Base-by-base conservation (phyloP, 2,329 filamentous ascomycete species). In the Pezicula rhizophila region DNA sequence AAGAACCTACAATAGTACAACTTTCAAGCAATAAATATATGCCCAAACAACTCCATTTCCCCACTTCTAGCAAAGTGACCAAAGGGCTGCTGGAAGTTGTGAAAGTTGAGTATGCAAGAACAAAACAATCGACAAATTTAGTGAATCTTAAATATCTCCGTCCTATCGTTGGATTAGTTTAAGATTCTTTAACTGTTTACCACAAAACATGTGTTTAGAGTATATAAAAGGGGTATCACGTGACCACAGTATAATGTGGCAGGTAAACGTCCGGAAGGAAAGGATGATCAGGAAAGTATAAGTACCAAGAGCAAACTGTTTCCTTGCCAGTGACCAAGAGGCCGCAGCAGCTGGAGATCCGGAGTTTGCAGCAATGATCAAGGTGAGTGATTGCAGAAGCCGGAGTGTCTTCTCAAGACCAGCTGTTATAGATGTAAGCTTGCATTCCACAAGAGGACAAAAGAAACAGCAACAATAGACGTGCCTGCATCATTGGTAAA, bases 1-100 rank as follows among this genome's bases (percentile, higher is more conserved):
- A n/a, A 15, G 11, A 28, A 68, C 85, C 73, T 52, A 81, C 70
- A 42, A 87, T 74, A 0, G 81, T 85, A 37, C 75, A 62, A 52
- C 79, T 77, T 67, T 90, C 86, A 50, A 87, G 70, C 18, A 86
- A 67, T 48, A 85, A 76, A 62, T 87, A 89, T 50, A 85, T 68
- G 42, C 83, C 84, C 45, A 84, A 73, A 58, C 80, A 80, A 6
- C 76, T 76, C 66, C 75, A 77, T 44, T 76, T 74, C 14, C 75
- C 66, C 5, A 84, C 68, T 34, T 81, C 78, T 2, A 87, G 68
- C 67, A 65, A 52, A 68, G 75, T 23, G 57, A 63, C 45, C 68
- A 72, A 52, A 26, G 62, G 61, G 35, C 59, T 60, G 8, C 57
- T 42, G 23, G 34, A 45, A 42, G 25, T 34, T 2, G 42, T 38